Conservation (phyloP, 805 yeast genomes). For the Candida verbasci region DNA sequence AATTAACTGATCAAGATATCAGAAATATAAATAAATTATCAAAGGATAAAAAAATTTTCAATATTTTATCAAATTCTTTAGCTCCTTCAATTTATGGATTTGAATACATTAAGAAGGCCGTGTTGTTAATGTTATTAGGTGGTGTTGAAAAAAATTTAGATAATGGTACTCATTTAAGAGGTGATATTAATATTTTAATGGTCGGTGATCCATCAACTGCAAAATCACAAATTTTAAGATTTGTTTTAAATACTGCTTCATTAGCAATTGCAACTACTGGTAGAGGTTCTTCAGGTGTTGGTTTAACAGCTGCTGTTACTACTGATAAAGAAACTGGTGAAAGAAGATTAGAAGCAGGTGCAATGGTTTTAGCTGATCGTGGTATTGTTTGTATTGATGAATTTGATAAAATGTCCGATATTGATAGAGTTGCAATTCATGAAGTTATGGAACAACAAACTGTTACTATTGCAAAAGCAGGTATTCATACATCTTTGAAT, state of each 20-base stretch:
- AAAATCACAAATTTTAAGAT: constrained; percentile 90
- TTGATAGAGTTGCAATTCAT: constrained; percentile 96
- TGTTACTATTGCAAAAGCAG: constrained; percentile 96
- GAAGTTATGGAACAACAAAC: constrained; percentile 99
- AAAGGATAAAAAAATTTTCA: constrained; percentile 67
- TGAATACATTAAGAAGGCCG: constrained; percentile 86
- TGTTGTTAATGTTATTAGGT: constrained; percentile 83
- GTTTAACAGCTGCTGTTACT: constrained; percentile 98
- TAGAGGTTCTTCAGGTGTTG: constrained; percentile 99
- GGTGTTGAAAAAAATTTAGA: constrained; percentile 92
- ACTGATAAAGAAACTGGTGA: constrained; percentile 97
- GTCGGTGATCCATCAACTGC: constrained; percentile 99
- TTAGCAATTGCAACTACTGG: constrained; percentile 98
- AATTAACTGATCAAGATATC: constrained; percentile 75
- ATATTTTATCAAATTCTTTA: constrained; percentile 73
- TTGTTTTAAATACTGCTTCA: constrained; percentile 91
- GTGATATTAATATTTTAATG: constrained; percentile 93
- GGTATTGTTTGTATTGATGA: constrained; percentile 98
- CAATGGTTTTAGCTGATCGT: constrained; percentile 97
- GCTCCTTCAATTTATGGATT: constrained; percentile 97
- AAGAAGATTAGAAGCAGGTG: constrained; percentile 95
- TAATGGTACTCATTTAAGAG: constrained; percentile 95
- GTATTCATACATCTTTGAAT: constrained; percentile 92
- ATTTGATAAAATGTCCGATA: constrained; percentile 96
- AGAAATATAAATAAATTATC: constrained; percentile 80